These are phyloP conservation scores for Flaveria trinervia DNA, from an alignment of 129 eudicot genomes.

Conservation along the genomic window DNA sequence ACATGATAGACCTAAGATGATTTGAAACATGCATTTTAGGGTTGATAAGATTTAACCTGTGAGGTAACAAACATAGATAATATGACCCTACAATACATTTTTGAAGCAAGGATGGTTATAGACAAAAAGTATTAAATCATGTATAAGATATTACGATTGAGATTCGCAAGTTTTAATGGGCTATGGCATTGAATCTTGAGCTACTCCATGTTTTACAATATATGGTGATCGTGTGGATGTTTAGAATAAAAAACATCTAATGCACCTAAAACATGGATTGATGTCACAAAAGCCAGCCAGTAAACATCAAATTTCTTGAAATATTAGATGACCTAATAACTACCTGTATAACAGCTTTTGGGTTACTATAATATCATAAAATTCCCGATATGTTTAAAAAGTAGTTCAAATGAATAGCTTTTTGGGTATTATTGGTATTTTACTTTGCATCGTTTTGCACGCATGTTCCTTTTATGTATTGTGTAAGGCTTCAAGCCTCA, in stretches of 20 bases:
- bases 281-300: background rate
- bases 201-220: background rate
- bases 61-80: background rate
- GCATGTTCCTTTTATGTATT: no score
- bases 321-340: no score
- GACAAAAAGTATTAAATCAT: background rate
- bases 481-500: no score
- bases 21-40: background rate
- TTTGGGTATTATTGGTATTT: no score
- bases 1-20: background rate
- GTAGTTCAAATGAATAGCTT: no score
- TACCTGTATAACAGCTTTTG: no score
- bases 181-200: background rate
- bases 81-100: background rate
- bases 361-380: no score
- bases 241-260: background rate
- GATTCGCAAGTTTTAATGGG: background rate
- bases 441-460: no score
- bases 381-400: no score
- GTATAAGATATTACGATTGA: background rate
- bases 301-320: no score
- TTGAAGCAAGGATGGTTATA: background rate
- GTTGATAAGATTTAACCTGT: background rate
- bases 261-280: background rate
- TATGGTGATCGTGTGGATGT: background rate